These are phyloP conservation scores for Apiospora marii DNA, from an alignment of 2,329 filamentous ascomycete genomes.

Conservation along the genomic window DNA sequence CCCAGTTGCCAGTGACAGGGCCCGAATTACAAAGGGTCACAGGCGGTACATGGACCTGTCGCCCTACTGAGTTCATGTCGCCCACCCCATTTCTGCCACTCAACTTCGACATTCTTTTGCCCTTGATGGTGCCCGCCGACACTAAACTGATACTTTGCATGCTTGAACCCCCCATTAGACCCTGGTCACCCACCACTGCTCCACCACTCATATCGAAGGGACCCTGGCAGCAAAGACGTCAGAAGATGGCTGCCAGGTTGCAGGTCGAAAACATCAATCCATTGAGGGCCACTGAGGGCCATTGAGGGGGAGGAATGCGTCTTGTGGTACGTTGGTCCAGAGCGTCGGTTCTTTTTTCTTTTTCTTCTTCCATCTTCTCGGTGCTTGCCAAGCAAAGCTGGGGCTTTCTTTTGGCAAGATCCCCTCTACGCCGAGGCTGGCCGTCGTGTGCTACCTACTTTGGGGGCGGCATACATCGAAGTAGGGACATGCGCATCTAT, in stretches of 20 bases:
- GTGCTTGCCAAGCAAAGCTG: not conserved
- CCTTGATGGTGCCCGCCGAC: not conserved
- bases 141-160: conserved; percentile 3
- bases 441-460: not conserved
- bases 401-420: not conserved
- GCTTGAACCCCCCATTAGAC: conserved; percentile 3
- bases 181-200: conserved; percentile 5
- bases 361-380: not conserved
- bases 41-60: conserved; percentile 1
- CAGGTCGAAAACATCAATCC: conserved; percentile 1
- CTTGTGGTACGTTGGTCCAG: conserved; percentile 4
- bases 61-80: conserved; percentile 10
- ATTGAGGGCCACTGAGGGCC: not conserved
- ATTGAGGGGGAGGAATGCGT: conserved; percentile 1
- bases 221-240: conserved; percentile 19
- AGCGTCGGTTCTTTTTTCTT: conserved; percentile 6
- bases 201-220: conserved; percentile 16
- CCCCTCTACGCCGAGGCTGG: conserved; percentile 12
- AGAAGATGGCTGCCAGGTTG: conserved; percentile 9
- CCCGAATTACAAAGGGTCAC: conserved; percentile 18
- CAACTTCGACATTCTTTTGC: not conserved
- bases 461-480: not conserved
- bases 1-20: not conserved
- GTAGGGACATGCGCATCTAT: not conserved
- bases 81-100: not conserved